These are phyloP conservation scores for Clitoria ternatea DNA, from an alignment of 306 rosid genomes.

Conservation along the genomic window DNA sequence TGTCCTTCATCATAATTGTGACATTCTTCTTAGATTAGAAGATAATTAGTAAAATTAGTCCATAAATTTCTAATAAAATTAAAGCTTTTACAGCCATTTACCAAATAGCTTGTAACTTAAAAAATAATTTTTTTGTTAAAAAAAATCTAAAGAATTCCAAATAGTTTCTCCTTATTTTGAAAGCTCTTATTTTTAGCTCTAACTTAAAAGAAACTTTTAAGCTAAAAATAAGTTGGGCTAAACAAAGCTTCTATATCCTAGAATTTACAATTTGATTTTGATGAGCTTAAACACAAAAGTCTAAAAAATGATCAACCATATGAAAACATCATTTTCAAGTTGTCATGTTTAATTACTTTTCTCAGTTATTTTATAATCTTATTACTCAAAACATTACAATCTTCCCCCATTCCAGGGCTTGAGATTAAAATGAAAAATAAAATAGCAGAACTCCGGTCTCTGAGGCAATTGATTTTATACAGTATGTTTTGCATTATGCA, in stretches of 20 bases:
- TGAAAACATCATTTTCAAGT: neutral
- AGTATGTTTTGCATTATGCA: neutral
- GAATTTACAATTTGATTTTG: neutral
- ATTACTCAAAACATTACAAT: neutral
- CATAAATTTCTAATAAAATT: too few species aligned
- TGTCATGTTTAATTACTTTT: neutral
- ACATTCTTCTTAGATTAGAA: too few species aligned
- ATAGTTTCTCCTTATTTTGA: too few species aligned
- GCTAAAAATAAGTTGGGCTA: too few species aligned
- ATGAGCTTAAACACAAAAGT: neutral
- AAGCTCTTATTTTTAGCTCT: too few species aligned
- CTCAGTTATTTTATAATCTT: neutral
- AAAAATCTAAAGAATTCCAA: too few species aligned
- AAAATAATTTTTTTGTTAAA: too few species aligned
- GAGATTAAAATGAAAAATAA: slow-evolving; percentile 8
- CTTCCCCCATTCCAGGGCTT: neutral
- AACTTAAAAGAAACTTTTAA: too few species aligned
- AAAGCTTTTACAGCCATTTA: too few species aligned
- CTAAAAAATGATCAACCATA: neutral
- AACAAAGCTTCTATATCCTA: neutral
- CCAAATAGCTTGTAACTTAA: too few species aligned
- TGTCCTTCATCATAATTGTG: too few species aligned
- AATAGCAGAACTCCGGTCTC: neutral
- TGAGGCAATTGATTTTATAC: neutral
- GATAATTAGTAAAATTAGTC: too few species aligned